phyloP scores from a whole-genome alignment of 768 basidiomycete species.

The Phylloporus sp. region DNA sequence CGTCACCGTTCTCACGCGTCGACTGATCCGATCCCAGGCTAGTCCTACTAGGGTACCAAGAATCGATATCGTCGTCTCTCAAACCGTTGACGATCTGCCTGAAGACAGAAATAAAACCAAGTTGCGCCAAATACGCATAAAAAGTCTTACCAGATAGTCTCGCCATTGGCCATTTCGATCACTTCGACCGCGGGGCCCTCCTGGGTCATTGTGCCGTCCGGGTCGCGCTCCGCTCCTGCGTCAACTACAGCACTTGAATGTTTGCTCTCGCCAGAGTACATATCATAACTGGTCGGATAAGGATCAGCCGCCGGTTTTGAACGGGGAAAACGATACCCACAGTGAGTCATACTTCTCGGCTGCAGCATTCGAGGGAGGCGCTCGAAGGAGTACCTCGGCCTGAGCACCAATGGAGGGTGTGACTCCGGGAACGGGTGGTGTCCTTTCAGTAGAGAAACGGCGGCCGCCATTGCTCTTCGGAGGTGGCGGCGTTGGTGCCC shows the following conservation, averaged over 20 bases:
- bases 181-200: conserved; percentile 69
- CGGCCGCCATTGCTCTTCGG: conserved; percentile 48
- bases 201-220: conserved; percentile 26
- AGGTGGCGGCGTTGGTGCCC: conserved; percentile 82
- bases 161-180: conserved; percentile 80
- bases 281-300: conserved; percentile 58
- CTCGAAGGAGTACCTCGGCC: conserved; percentile 37
- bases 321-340: conserved; percentile 42
- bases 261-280: conserved; percentile 63
- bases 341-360: conserved; percentile 75
- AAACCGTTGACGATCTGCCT: conserved; percentile 81
- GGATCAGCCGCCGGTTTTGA: conserved; percentile 14
- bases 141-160: conserved; percentile 75
- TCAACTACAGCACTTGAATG: conserved; percentile 32
- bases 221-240: conserved; percentile 21
- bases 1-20: conserved; percentile 39
- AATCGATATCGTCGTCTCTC: conserved; percentile 71
- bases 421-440: conserved; percentile 66
- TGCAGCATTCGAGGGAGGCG: conserved; percentile 35
- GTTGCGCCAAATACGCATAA: not conserved
- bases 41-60: conserved; percentile 57
- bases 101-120: conserved; percentile 2
- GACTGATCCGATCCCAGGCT: conserved; percentile 78
- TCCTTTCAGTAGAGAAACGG: conserved; percentile 62
- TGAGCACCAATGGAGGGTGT: conserved; percentile 46